Base-by-base conservation (phyloP, 2,329 filamentous ascomycete genomes). In the Verticillium nubilum region DNA sequence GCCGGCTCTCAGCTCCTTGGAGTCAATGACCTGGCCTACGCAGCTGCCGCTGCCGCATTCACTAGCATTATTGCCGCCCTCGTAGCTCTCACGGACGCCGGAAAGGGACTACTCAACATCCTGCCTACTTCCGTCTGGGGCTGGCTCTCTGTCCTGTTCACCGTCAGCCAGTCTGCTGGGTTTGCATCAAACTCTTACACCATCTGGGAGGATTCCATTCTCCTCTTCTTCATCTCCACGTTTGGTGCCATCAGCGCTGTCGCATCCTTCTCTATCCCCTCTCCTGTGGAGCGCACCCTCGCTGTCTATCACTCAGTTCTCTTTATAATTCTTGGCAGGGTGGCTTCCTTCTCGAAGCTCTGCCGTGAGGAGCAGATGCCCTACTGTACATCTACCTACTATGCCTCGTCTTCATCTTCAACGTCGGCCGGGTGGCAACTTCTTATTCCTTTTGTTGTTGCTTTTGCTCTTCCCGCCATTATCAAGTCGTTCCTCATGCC, bases 361-460 rank as follows among this genome's bases (percentile, higher is more conserved):
- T 99, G 95, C 72, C 89, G 95, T 60, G 95, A 99, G 73, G 95
- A 99, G 76, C 95, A 99, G 76, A 97, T 98, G 91, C 95, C 95
- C 0, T 96, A 89, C 76, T 99, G 95, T 78, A 86, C 85, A 58
- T 97, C 94, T 2, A 97, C 95, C 0, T 99, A 97, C 77, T 99
- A 99, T 70, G 89, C 92, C 4, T 97, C 94, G 0, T 85, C 89
- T 10, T 91, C 88, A 2, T 97, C 94, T 0, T 98, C 95, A 0
- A 98, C 93, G 1, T 97, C 94, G 2, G 91, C 94, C 1, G 83
- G 87, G 1, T 97, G 93, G 92, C 94, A 98, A 73, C 81, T 97
- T 19, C 74, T 80, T 7, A 89, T 98, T 54, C 92, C 94, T 0
- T 90, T 92, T 67, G 68, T 85, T n/a, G 82, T 92, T 10, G 87